Percentiles rank a stretch among this genome's conserved stretches.
These are phyloP conservation scores for Melampsora allii-populina DNA, from an alignment of 1,284 basidiomycete species.

Conservation along the genomic window DNA sequence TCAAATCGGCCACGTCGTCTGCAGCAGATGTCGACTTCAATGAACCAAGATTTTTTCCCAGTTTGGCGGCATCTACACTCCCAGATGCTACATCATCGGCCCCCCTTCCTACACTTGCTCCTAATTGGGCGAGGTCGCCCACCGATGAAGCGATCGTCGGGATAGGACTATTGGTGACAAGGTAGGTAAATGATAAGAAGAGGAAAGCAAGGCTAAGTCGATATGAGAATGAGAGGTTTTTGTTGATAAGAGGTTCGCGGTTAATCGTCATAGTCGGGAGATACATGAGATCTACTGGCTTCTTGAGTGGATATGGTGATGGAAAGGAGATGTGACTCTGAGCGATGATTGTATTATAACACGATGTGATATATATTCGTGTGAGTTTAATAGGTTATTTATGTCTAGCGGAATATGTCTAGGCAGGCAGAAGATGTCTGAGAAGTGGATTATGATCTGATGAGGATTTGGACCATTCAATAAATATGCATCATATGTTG, in stretches of 20 bases:
- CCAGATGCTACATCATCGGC: neutral
- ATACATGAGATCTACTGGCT: neutral
- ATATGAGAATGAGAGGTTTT: neutral
- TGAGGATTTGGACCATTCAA: no score
- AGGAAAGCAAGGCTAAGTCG: neutral
- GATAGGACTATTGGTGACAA: slow-evolving; percentile 5
- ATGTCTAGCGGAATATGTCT: no score
- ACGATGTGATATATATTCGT: neutral
- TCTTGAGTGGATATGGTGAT: neutral
- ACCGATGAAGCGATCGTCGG: neutral
- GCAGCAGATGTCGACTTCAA: neutral
- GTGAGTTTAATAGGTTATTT: no score
- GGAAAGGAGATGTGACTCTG: neutral
- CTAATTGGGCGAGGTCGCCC: no score
- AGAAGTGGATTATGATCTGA: no score
- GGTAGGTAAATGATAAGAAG: neutral
- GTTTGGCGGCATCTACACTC: neutral
- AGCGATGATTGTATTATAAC: neutral
- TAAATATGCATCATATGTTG: no score
- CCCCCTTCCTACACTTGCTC: neutral
- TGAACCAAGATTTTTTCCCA: neutral
- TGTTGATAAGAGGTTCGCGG: neutral
- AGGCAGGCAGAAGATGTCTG: no score
- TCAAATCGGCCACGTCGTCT: neutral
- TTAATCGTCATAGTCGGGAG: neutral